Percentiles rank a stretch among this genome's conserved stretches.
Conservation (phyloP, 805 yeast genomes). For the Ogataea paradorogensis region DNA sequence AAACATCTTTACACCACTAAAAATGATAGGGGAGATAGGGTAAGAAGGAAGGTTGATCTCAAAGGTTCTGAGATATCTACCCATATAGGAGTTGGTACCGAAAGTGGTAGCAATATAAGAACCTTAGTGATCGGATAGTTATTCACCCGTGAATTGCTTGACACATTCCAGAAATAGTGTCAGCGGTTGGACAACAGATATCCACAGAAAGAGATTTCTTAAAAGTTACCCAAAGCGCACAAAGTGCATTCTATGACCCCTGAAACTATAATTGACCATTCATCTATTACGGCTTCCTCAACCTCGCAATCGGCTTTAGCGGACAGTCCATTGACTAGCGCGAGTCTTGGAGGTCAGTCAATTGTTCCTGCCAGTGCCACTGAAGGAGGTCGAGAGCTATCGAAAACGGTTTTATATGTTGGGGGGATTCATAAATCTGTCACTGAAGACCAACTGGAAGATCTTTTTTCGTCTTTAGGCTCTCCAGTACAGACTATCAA, state of each 20-base stretch:
- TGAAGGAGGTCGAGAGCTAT: conserved; percentile 79
- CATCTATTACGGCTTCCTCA: conserved; percentile 4
- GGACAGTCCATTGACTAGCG: conserved; percentile 8
- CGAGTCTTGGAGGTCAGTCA: conserved; percentile 6
- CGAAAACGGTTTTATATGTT: conserved; percentile 70
- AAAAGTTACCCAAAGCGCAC: conserved; percentile 1
- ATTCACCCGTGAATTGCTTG: no score
- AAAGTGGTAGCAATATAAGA: no score
- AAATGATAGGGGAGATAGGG: background rate
- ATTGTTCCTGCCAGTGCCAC: conserved; percentile 61
- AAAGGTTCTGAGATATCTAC: no score
- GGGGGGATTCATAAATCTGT: conserved; percentile 68
- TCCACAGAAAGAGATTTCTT: background rate
- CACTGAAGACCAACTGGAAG: conserved; percentile 59
- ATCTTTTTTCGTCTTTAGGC: conserved; percentile 51
- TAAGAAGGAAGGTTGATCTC: no score
- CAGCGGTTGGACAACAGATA: conserved; percentile 2
- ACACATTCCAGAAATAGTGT: background rate
- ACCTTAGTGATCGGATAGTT: no score
- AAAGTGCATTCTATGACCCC: conserved; percentile 4
- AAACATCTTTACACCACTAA: conserved; percentile 2
- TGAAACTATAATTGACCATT: conserved; percentile 1
- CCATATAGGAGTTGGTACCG: no score
- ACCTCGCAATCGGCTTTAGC: conserved; percentile 1
- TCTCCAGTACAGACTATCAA: conserved; percentile 65